phyloP scores from a whole-genome alignment of 306 rosid species.

The Sicyos baderoa region DNA sequence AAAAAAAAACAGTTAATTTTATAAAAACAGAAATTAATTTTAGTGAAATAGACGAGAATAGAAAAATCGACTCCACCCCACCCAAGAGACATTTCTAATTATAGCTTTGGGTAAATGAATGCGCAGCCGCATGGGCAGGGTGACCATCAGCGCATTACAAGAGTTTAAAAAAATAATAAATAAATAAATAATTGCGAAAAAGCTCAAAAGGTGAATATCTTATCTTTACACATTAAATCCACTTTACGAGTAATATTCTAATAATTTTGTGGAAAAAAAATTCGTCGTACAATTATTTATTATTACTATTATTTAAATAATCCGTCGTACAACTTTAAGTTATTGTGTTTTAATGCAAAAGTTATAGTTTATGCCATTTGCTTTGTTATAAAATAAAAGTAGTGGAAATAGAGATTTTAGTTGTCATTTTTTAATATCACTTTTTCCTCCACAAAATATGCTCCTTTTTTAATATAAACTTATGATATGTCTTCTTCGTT shows the following conservation, averaged over 20 bases:
- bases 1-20: too few species aligned
- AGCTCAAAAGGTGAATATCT: neutral
- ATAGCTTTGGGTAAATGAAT: neutral
- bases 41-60: too few species aligned
- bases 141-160: neutral
- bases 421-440: neutral
- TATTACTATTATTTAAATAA: too few species aligned
- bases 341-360: neutral
- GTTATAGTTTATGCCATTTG: neutral
- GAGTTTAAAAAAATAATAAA: neutral
- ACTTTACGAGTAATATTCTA: neutral
- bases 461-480: neutral
- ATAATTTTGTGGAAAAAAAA: neutral
- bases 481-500: neutral
- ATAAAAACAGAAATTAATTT: too few species aligned
- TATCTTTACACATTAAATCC: conserved; percentile 6
- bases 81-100: too few species aligned
- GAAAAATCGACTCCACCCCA: too few species aligned
- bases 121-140: conserved; percentile 10
- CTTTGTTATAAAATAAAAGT: neutral
- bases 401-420: neutral
- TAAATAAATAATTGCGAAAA: neutral
- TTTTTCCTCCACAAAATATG: neutral
- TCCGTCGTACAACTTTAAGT: neutral
- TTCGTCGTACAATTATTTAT: neutral